These are phyloP conservation scores for Amorphotheca resinae DNA, from an alignment of 495 filamentous ascomycete species.

Conservation along the genomic window DNA sequence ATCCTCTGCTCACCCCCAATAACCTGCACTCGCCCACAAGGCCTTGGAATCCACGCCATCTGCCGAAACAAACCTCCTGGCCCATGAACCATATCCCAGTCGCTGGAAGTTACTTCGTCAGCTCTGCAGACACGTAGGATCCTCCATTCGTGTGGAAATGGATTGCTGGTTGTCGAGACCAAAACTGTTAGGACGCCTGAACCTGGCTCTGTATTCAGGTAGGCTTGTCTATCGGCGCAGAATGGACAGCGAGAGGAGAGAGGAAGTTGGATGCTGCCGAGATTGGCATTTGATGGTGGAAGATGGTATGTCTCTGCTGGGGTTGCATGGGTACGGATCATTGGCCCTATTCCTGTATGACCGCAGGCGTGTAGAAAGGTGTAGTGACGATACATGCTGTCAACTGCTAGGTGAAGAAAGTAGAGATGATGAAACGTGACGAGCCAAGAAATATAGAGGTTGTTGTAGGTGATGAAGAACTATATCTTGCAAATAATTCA, in stretches of 20 bases:
- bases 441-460: no score
- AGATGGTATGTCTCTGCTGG: not conserved
- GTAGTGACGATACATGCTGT: constrained; percentile 3
- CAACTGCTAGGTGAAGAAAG: no score
- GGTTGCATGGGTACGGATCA: not conserved
- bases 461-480: no score
- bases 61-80: constrained; percentile 1
- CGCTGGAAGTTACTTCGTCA: not conserved
- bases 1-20: not conserved
- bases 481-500: no score
- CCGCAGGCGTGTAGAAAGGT: constrained; percentile 8
- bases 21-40: constrained; percentile 5
- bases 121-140: not conserved
- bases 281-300: not conserved
- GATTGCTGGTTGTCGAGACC: not conserved
- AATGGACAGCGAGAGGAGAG: constrained; percentile 2
- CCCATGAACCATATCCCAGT: constrained; percentile 1
- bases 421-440: no score
- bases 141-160: not conserved
- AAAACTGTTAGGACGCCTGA: not conserved
- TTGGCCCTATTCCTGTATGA: constrained; percentile 6
- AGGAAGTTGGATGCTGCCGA: not conserved
- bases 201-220: not conserved
- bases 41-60: constrained; percentile 11
- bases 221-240: not conserved